These are phyloP conservation scores for Alternaria brassicae DNA, from an alignment of 2,329 filamentous ascomycete genomes.

Conservation along the genomic window DNA sequence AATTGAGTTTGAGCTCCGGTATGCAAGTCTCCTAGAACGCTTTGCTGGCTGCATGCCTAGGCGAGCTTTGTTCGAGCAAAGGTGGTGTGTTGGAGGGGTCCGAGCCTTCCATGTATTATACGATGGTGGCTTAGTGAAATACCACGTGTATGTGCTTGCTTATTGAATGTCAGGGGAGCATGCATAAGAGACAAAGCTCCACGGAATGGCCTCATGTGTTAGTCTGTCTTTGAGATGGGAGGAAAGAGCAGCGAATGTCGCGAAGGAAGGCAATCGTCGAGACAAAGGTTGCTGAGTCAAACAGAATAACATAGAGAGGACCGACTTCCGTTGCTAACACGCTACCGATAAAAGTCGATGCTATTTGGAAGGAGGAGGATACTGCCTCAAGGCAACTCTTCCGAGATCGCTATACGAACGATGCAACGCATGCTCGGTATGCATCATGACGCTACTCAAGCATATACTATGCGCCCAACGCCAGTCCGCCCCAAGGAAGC, in stretches of 20 bases:
- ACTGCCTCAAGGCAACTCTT: not conserved
- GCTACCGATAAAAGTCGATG: not conserved
- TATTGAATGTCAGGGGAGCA: not conserved
- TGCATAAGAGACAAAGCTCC: not conserved
- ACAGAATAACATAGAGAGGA: not conserved
- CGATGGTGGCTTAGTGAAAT: not conserved
- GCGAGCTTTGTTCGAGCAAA: not conserved
- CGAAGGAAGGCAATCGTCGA: not conserved
- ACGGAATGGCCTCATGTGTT: not conserved
- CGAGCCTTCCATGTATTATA: not conserved
- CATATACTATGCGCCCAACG: not conserved
- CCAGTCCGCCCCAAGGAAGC: not conserved
- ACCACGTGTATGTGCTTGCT: not conserved
- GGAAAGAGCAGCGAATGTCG: not conserved
- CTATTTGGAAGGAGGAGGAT: not conserved
- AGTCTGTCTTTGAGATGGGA: not conserved
- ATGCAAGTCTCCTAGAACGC: not conserved
- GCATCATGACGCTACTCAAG: not conserved
- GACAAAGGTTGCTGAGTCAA: not conserved
- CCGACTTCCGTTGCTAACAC: not conserved
- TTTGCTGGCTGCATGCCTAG: not conserved
- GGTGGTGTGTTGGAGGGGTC: not conserved
- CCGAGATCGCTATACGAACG: not conserved
- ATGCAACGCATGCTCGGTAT: not conserved
- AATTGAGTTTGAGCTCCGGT: not conserved